Conservation (phyloP, 495 filamentous ascomycete genomes). For the Neurospora sp. region DNA sequence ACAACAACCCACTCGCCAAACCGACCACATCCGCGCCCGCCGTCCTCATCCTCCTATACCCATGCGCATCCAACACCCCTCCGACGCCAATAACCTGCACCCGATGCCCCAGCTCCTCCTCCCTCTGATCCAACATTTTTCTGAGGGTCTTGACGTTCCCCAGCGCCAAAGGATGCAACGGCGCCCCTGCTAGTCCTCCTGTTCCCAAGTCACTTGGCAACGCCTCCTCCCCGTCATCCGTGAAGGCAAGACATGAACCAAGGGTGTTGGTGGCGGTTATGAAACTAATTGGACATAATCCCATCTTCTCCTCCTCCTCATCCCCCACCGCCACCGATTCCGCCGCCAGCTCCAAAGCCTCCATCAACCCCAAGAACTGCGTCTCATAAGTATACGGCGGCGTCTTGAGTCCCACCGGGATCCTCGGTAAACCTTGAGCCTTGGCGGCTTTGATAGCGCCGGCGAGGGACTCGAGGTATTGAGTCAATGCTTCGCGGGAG, state of each 20-base stretch:
- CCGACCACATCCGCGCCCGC: conserved; percentile 54
- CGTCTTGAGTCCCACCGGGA: conserved; percentile 52
- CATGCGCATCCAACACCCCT: conserved; percentile 49
- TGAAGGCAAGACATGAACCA: conserved; percentile 50
- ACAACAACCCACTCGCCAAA: conserved; percentile 54
- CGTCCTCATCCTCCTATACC: conserved; percentile 50
- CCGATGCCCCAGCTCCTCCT: conserved; percentile 22
- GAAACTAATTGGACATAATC: conserved; percentile 41
- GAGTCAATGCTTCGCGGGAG: conserved; percentile 28
- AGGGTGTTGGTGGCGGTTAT: conserved; percentile 66
- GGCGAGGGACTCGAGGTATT: conserved; percentile 37
- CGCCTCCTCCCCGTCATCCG: background rate
- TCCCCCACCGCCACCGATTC: too few species aligned
- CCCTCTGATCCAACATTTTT: conserved; percentile 37
- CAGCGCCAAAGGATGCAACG: conserved; percentile 61
- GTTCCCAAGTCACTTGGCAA: conserved; percentile 39
- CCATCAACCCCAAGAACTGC: conserved; percentile 46
- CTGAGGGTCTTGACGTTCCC: conserved; percentile 58
- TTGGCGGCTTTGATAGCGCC: background rate
- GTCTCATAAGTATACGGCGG: conserved; percentile 60
- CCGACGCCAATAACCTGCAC: conserved; percentile 57
- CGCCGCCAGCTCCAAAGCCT: conserved; percentile 27
- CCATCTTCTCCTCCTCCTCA: background rate
- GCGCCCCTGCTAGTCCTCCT: conserved; percentile 56
- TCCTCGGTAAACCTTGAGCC: background rate